Evolutionary conservation across 1,284 basidiomycete species (phyloP).

Genomic region (Cryptococcus sp.): DNA sequence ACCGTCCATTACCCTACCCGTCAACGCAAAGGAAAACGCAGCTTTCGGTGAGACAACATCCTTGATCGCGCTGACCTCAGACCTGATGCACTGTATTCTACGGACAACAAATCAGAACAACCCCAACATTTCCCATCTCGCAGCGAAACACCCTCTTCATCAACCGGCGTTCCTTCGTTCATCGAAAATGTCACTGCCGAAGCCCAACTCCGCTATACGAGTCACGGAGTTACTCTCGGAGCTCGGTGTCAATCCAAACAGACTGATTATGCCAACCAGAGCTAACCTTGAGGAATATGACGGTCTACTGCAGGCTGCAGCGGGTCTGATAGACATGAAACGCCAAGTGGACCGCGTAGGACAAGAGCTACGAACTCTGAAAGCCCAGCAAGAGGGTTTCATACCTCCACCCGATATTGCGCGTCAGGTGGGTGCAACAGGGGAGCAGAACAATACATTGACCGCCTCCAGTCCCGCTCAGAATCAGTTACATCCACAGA

Average conservation of each 20-base stretch:
- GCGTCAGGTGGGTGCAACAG: constrained; percentile 13
- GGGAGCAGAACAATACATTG: background rate
- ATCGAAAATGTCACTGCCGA: constrained; percentile 72
- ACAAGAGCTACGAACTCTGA: constrained; percentile 69
- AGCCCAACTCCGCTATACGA: constrained; percentile 63
- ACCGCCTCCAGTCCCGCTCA: constrained; percentile 11
- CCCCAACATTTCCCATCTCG: constrained; percentile 29
- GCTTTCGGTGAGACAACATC: constrained; percentile 23
- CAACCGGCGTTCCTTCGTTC: constrained; percentile 73
- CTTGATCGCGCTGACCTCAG: constrained; percentile 14
- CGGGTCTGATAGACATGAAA: constrained; percentile 75
- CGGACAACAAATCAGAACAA: constrained; percentile 24
- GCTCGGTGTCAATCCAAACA: constrained; percentile 64
- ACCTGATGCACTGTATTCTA: constrained; percentile 42
- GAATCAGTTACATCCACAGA: constrained; percentile 34
- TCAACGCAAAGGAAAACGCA: constrained; percentile 35
- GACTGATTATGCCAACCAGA: constrained; percentile 85
- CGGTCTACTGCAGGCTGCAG: constrained; percentile 64
- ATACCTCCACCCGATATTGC: constrained; percentile 21
- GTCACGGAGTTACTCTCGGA: constrained; percentile 70
- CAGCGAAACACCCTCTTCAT: constrained; percentile 51
- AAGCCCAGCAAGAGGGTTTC: constrained; percentile 58
- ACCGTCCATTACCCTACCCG: constrained; percentile 12
- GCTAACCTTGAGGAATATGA: constrained; percentile 71
- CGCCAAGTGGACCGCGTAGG: constrained; percentile 78